These are phyloP conservation scores for Ogataea glucozyma DNA, from an alignment of 805 yeast genomes.

Conservation along the genomic window DNA sequence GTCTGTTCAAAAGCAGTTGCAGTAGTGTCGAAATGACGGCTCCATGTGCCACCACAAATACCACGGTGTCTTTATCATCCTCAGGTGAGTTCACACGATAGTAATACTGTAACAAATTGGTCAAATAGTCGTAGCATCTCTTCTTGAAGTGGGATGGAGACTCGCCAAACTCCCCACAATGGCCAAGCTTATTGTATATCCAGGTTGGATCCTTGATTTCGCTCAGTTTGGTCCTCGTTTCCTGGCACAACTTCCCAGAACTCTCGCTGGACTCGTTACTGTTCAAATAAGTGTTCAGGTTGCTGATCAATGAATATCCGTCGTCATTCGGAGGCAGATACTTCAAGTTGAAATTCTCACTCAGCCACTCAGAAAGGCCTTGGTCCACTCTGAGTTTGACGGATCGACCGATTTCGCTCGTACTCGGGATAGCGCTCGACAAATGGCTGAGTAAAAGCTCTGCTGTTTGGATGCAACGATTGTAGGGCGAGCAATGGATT, in stretches of 20 bases:
- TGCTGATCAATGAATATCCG: slow-evolving; percentile 42
- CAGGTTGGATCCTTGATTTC: slow-evolving; percentile 32
- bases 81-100: slow-evolving; percentile 25
- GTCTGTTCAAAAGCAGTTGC: slow-evolving; percentile 39
- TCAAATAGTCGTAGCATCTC: slow-evolving; percentile 38
- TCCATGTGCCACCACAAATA: slow-evolving; percentile 44
- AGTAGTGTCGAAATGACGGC: slow-evolving; percentile 43
- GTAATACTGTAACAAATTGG: slow-evolving; percentile 36
- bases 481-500: slow-evolving; percentile 45
- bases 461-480: slow-evolving; percentile 45
- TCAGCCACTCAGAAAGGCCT: slow-evolving; percentile 46
- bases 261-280: slow-evolving; percentile 15
- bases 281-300: slow-evolving; percentile 40
- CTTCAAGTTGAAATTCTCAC: slow-evolving; percentile 39
- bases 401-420: slow-evolving; percentile 7
- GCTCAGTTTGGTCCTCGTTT: slow-evolving; percentile 22
- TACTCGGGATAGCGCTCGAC: slow-evolving; percentile 1
- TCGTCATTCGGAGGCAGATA: slow-evolving; percentile 47
- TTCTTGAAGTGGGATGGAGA: slow-evolving; percentile 37
- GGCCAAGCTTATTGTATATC: slow-evolving; percentile 40
- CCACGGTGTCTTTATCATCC: slow-evolving; percentile 34
- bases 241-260: slow-evolving; percentile 17
- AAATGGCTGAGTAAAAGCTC: slow-evolving; percentile 31
- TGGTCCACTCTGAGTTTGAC: slow-evolving; percentile 42
- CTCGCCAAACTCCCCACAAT: slow-evolving; percentile 47